These are phyloP conservation scores for Colletotrichum sp. DNA, from an alignment of 2,329 filamentous ascomycete species.

Conservation along the genomic window DNA sequence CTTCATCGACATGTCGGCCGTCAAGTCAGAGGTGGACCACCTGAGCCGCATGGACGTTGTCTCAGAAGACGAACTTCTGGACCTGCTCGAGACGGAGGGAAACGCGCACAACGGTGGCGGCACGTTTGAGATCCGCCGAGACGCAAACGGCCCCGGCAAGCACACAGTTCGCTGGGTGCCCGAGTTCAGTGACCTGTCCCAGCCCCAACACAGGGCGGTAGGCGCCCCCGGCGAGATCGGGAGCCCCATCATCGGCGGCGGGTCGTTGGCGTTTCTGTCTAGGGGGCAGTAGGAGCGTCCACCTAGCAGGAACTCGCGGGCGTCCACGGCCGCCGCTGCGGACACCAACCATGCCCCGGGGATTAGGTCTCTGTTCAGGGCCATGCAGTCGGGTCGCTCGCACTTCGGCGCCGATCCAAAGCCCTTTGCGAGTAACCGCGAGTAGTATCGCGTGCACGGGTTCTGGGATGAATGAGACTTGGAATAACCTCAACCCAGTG, in stretches of 20 bases:
- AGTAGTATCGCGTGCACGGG: background rate
- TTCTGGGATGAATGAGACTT: background rate
- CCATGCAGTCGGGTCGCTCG: constrained; percentile 3
- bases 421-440: background rate
- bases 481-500: background rate
- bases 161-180: constrained; percentile 60
- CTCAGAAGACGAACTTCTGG: constrained; percentile 73
- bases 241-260: constrained; percentile 62
- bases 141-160: constrained; percentile 41
- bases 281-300: constrained; percentile 15
- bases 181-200: constrained; percentile 46
- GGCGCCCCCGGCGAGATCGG: constrained; percentile 73
- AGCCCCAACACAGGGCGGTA: constrained; percentile 47
- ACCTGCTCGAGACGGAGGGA: constrained; percentile 90
- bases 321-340: background rate
- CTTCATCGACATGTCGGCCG: constrained; percentile 71
- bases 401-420: background rate
- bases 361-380: background rate
- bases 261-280: constrained; percentile 30
- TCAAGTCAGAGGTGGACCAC: constrained; percentile 62
- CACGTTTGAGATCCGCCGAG: constrained; percentile 74
- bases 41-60: constrained; percentile 32
- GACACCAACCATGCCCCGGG: background rate
- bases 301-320: background rate
- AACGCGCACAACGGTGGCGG: constrained; percentile 87